A percentile compares a stretch with the other conserved stretches of the same genome.
phyloP scores from a whole-genome alignment of 768 basidiomycete species.

The Pisolithus albus region DNA sequence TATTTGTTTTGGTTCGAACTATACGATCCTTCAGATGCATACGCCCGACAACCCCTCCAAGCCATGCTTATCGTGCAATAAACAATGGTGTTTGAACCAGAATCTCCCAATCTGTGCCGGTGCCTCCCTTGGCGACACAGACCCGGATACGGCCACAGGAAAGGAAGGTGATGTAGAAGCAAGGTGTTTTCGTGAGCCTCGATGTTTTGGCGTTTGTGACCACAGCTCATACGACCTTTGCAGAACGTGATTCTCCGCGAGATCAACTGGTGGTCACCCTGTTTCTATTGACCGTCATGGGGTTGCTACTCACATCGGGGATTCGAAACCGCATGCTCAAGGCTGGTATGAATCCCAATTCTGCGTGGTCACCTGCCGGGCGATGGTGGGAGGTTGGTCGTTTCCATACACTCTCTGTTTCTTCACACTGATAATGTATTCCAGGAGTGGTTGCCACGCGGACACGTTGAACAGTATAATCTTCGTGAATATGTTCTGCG shows the following conservation, averaged over 20 bases:
- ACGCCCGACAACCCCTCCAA: conserved; percentile 80
- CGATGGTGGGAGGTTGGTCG: conserved; percentile 80
- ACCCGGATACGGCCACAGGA: conserved; percentile 90
- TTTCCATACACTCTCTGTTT: conserved; percentile 11
- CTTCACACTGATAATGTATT: conserved; percentile 7
- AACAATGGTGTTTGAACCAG: conserved; percentile 93
- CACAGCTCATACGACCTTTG: conserved; percentile 15
- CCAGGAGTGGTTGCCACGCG: conserved; percentile 39
- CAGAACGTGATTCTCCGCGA: conserved; percentile 92
- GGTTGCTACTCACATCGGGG: conserved; percentile 76
- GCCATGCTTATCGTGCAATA: conserved; percentile 89
- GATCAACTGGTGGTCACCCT: conserved; percentile 91
- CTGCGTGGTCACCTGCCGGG: conserved; percentile 56
- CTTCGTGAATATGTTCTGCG: conserved; percentile 30
- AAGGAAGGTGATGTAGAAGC: conserved; percentile 96
- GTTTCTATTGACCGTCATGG: conserved; percentile 83
- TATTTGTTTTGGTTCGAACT: conserved; percentile 86
- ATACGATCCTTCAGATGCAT: conserved; percentile 75
- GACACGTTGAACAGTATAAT: conserved; percentile 47
- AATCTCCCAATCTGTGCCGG: conserved; percentile 79
- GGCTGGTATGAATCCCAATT: conserved; percentile 59
- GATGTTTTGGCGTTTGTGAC: conserved; percentile 27
- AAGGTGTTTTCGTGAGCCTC: conserved; percentile 83
- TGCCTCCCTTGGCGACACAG: conserved; percentile 75
- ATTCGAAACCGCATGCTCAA: conserved; percentile 78